These are phyloP conservation scores for Rosa multiflora DNA, from an alignment of 306 rosid genomes.

Conservation along the genomic window DNA sequence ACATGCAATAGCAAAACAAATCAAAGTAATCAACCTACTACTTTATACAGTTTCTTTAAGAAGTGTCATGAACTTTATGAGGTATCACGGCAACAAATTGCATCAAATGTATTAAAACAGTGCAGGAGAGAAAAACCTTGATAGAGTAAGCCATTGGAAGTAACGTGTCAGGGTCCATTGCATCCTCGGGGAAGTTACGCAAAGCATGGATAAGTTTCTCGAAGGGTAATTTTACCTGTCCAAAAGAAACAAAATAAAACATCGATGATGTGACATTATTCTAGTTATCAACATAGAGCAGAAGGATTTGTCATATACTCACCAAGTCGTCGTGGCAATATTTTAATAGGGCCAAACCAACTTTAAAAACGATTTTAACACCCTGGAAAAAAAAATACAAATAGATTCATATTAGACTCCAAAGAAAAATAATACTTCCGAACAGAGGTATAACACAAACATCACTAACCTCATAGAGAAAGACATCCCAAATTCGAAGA, in stretches of 20 bases:
- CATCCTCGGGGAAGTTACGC: slow-evolving; percentile 89
- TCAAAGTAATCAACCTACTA: background rate
- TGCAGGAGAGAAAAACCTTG: slow-evolving; percentile 55
- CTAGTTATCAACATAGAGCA: slow-evolving; percentile 15
- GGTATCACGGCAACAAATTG: background rate
- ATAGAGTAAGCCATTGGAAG: slow-evolving; percentile 90
- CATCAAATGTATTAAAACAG: background rate
- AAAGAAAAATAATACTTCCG: slow-evolving; percentile 14
- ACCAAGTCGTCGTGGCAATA: slow-evolving; percentile 97
- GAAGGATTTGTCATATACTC: slow-evolving; percentile 34
- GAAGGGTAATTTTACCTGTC: slow-evolving; percentile 83
- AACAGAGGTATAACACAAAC: slow-evolving; percentile 10
- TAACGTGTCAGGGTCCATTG: slow-evolving; percentile 86
- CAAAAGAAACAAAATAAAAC: slow-evolving; percentile 16
- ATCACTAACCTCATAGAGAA: slow-evolving; percentile 79
- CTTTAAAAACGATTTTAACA: slow-evolving; percentile 86
- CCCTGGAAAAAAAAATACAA: slow-evolving; percentile 48
- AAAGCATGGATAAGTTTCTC: slow-evolving; percentile 92
- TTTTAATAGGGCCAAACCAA: slow-evolving; percentile 91
- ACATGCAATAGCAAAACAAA: background rate
- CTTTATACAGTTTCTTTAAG: background rate
- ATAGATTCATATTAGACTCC: background rate
- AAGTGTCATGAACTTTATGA: background rate
- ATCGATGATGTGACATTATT: slow-evolving; percentile 21
- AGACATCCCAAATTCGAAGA: slow-evolving; percentile 98